These are phyloP conservation scores for Neurospora tetraspora DNA, from an alignment of 495 filamentous ascomycete species.

Conservation along the genomic window DNA sequence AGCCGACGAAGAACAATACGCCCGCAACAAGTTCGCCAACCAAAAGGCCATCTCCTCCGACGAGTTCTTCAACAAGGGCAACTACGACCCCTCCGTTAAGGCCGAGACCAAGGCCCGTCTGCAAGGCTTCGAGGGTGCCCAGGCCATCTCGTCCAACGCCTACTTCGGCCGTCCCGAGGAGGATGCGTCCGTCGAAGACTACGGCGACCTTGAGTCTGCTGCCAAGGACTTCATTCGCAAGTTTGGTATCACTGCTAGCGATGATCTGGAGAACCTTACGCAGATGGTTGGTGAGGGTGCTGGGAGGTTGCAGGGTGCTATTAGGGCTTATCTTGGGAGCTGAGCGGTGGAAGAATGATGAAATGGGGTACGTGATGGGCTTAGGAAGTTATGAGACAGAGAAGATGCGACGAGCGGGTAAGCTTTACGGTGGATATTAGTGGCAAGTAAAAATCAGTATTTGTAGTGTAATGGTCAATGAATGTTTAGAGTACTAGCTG, in stretches of 20 bases:
- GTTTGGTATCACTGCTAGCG: conserved; percentile 89
- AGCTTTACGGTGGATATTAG: background rate
- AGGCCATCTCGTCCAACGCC: conserved; percentile 84
- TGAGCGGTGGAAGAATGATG: conserved; percentile 5
- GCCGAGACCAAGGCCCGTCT: conserved; percentile 80
- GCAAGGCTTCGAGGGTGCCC: conserved; percentile 85
- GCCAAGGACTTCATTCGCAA: conserved; percentile 91
- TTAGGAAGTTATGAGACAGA: background rate
- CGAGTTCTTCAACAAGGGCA: conserved; percentile 90
- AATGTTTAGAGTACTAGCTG: background rate
- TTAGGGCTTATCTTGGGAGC: conserved; percentile 64
- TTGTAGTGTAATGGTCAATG: background rate
- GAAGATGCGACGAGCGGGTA: background rate
- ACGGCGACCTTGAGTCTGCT: conserved; percentile 80
- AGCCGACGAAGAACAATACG: conserved; percentile 66
- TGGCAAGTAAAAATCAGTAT: background rate
- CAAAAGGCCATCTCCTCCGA: conserved; percentile 97
- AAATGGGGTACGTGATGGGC: background rate
- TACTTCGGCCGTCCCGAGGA: conserved; percentile 87
- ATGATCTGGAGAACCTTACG: conserved; percentile 85
- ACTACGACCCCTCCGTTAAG: conserved; percentile 69
- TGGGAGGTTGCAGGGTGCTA: conserved; percentile 74
- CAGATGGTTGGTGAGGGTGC: conserved; percentile 77
- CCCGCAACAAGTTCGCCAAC: conserved; percentile 66
- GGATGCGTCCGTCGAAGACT: conserved; percentile 59